A percentile compares a stretch with the other conserved stretches of the same genome.
Evolutionary conservation across 2,329 filamentous ascomycete species (phyloP).

Genomic region (Acrodontium crateriforme): DNA sequence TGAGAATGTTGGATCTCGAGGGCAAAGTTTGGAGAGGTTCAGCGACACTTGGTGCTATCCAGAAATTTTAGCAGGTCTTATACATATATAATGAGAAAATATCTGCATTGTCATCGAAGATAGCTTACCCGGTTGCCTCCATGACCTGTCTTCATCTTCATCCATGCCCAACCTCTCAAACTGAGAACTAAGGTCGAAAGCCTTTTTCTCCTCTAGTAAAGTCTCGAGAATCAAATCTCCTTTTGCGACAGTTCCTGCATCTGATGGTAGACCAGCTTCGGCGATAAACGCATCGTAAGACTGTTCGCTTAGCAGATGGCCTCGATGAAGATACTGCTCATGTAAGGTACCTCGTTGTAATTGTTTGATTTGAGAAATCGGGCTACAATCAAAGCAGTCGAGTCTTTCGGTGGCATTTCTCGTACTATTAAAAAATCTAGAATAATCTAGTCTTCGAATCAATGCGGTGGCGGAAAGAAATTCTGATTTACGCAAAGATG

Average conservation of each 20-base stretch:
- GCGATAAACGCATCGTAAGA: conserved; percentile 44
- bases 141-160: conserved; percentile 26
- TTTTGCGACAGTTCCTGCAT: conserved; percentile 31
- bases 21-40: conserved; percentile 29
- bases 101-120: too few species aligned
- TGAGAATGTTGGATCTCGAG: conserved; percentile 36
- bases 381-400: conserved; percentile 23
- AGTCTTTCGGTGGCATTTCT: conserved; percentile 23
- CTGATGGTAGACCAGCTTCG: conserved; percentile 40
- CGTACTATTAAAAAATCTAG: too few species aligned
- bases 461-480: too few species aligned
- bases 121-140: conserved; percentile 34
- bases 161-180: conserved; percentile 42
- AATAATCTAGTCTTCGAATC: too few species aligned
- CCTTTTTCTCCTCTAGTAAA: conserved; percentile 46
- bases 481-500: too few species aligned
- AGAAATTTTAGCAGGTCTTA: neutral
- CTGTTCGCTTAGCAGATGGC: conserved; percentile 21
- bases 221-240: conserved; percentile 43
- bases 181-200: conserved; percentile 39
- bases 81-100: neutral
- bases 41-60: conserved; percentile 32
- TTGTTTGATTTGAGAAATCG: conserved; percentile 24
- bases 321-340: neutral
- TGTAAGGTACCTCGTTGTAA: conserved; percentile 20